phyloP scores from a whole-genome alignment of 257 asterid genomes.

The Capsicum chinense region DNA sequence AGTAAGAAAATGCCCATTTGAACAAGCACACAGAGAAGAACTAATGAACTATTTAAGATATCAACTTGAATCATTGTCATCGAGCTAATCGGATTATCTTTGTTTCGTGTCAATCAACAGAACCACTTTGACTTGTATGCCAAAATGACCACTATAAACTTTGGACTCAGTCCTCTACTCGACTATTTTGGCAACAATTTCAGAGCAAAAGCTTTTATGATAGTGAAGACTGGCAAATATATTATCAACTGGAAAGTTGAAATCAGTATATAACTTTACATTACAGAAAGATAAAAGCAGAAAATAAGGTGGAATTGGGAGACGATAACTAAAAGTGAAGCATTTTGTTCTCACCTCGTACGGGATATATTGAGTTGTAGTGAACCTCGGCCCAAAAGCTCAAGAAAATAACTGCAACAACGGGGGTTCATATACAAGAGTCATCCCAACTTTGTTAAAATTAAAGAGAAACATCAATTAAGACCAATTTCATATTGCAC shows the following conservation, averaged over 20 bases:
- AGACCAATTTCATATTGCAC: neutral
- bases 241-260: constrained; percentile 9
- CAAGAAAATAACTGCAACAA: constrained; percentile 77
- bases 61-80: neutral
- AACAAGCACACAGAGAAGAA: neutral
- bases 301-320: constrained; percentile 13
- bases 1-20: neutral
- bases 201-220: neutral
- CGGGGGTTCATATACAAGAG: constrained; percentile 7
- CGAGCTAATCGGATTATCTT: neutral
- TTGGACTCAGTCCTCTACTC: neutral
- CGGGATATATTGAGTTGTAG: constrained; percentile 92
- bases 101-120: constrained; percentile 9
- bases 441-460: constrained; percentile 24
- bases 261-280: neutral
- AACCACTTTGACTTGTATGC: neutral
- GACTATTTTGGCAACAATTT: constrained; percentile 11
- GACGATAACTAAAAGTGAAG: neutral
- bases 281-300: neutral
- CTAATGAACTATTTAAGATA: neutral
- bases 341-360: constrained; percentile 69
- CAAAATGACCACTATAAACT: neutral
- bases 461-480: constrained; percentile 2
- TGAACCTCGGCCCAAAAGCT: constrained; percentile 99
- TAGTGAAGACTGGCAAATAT: neutral